phyloP scores from a whole-genome alignment of 257 asterid species.

The Nicotiana knightiana region DNA sequence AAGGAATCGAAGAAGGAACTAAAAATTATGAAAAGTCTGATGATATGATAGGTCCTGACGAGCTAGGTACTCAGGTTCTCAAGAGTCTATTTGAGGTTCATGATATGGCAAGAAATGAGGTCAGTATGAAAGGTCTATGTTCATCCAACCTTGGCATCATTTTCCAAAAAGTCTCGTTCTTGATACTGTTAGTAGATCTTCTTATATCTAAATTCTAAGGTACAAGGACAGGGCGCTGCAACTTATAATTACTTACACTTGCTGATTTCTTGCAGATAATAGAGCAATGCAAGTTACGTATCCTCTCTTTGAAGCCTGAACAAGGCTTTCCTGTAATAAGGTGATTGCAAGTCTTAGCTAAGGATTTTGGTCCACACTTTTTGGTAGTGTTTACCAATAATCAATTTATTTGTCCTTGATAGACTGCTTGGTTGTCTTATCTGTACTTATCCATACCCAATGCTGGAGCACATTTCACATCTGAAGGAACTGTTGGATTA shows the following conservation, averaged over 20 bases:
- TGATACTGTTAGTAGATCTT: background rate
- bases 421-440: conserved; percentile 64
- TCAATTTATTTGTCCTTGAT: conserved; percentile 14
- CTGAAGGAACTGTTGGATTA: conserved; percentile 84
- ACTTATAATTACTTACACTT: background rate
- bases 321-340: conserved; percentile 52
- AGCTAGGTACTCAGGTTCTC: conserved; percentile 65
- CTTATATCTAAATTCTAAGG: background rate
- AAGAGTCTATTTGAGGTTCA: conserved; percentile 80
- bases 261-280: conserved; percentile 48
- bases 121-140: conserved; percentile 20
- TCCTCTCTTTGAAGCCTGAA: conserved; percentile 77
- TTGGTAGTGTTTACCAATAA: conserved; percentile 3
- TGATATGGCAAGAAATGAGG: conserved; percentile 86
- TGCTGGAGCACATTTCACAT: conserved; percentile 63
- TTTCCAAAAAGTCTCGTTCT: background rate
- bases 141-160: background rate
- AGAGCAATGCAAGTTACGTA: conserved; percentile 73
- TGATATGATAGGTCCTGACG: conserved; percentile 61
- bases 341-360: conserved; percentile 24
- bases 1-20: conserved; percentile 57
- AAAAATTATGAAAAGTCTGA: conserved; percentile 45
- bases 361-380: conserved; percentile 13
- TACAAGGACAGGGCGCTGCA: background rate
- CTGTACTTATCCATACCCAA: conserved; percentile 54